A percentile compares a stretch with the other conserved stretches of the same genome.
Evolutionary conservation across 2,329 filamentous ascomycete genomes (phyloP).

Genomic region (Xylaria sp.): DNA sequence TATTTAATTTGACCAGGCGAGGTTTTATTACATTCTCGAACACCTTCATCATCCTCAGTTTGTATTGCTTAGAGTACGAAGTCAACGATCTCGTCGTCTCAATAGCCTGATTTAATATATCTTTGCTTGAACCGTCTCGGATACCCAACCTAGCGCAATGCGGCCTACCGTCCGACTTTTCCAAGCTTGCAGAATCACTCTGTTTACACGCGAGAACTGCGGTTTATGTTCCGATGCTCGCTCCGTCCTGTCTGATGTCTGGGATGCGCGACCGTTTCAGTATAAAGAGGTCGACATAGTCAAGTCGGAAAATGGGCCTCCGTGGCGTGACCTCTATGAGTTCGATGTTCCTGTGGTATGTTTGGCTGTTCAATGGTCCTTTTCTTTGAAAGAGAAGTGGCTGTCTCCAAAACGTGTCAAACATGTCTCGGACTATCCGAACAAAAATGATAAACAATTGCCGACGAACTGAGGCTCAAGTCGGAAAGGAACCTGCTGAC

Average conservation of each 20-base stretch:
- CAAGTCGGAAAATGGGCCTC: slow-evolving; percentile 50
- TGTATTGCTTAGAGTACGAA: too few species aligned
- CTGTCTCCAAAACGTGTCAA: neutral
- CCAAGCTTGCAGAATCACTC: slow-evolving; percentile 59
- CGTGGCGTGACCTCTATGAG: slow-evolving; percentile 69
- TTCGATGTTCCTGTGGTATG: slow-evolving; percentile 76
- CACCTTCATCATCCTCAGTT: too few species aligned
- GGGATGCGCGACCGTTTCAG: slow-evolving; percentile 60
- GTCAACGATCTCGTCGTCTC: too few species aligned
- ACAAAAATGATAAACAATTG: too few species aligned
- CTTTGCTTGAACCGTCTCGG: neutral
- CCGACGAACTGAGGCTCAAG: too few species aligned
- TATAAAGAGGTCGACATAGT: slow-evolving; percentile 68
- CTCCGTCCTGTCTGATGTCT: slow-evolving; percentile 61
- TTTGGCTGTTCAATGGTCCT: slow-evolving; percentile 43
- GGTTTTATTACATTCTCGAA: too few species aligned
- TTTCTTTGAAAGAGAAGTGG: neutral
- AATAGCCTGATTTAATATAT: neutral
- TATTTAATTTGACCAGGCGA: too few species aligned
- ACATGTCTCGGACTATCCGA: too few species aligned
- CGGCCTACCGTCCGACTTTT: slow-evolving; percentile 45
- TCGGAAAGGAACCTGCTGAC: slow-evolving; percentile 5
- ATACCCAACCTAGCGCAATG: slow-evolving; percentile 37
- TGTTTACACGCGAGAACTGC: slow-evolving; percentile 70
- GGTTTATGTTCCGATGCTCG: slow-evolving; percentile 66